Base-by-base conservation (phyloP, 768 basidiomycete genomes). In the Daedalea quercina region DNA sequence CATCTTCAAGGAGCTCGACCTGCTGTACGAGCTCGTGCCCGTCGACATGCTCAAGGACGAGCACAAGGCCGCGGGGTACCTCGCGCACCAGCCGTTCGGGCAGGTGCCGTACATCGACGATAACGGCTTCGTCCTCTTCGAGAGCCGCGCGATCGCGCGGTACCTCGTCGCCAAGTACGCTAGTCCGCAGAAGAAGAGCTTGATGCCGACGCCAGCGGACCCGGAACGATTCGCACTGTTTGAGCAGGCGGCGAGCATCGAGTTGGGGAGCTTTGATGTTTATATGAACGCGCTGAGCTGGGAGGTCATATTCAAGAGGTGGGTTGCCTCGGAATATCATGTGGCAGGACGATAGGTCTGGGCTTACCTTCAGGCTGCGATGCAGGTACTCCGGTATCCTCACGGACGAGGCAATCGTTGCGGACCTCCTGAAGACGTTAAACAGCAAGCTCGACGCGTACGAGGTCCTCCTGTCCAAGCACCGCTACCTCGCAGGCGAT, bases 101-200 rank as follows among this genome's bases (percentile, higher is more conserved):
- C 77, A 80, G 57, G 70, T 84, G 26, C 83, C 83, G 1, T 80
- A 74, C 65, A 71, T 85, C 52, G 80, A 59, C 48, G 57, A 86
- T 28, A 81, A 80, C 24, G 85, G 81, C 3, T 79, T 84, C 67
- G 68, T 76, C 49, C 58, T 89, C 37, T 86, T 75, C 65, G 84
- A 86, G 61, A 76, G 75, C 47, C 79, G 83, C 17, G 84, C 85
- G 1, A 85, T 87, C 58, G 64, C 60, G 34, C 76, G 79, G 11
- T 87, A 86, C 62, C 58, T 85, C 57, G 76, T 71, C 24, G 63
- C 64, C 31, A 84, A 83, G 62, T 79, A 80, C 57, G 80, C 52
- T 80, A 79, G 20, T 70, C 76, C 37, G 7, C 8, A 17, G 37
- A 3, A 19, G 8, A 19, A 40, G 3, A 49, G 62, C 3, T 71